phyloP scores from a whole-genome alignment of 768 basidiomycete species.

The Pluteus cervinus region DNA sequence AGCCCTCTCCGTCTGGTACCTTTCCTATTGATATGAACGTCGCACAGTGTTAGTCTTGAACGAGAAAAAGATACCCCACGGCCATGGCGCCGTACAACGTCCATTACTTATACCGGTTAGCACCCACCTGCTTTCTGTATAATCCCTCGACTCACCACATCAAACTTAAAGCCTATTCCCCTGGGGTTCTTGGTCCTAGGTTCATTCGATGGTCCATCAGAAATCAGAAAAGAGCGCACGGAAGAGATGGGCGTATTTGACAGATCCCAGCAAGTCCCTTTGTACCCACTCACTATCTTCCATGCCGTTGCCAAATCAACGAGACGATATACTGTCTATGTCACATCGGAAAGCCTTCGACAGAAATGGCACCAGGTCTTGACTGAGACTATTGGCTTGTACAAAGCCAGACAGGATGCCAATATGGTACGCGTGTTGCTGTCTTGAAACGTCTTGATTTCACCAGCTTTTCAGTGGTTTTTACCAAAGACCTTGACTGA shows the following conservation, averaged over 20 bases:
- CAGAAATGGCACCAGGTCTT: slow-evolving; percentile 60
- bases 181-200: slow-evolving; percentile 73
- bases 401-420: slow-evolving; percentile 58
- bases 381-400: slow-evolving; percentile 55
- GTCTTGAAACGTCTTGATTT: neutral
- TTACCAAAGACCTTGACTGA: slow-evolving; percentile 54
- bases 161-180: slow-evolving; percentile 86
- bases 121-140: slow-evolving; percentile 14
- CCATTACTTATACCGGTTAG: slow-evolving; percentile 62
- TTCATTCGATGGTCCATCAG: slow-evolving; percentile 52
- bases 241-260: slow-evolving; percentile 58
- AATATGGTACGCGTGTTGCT: slow-evolving; percentile 53
- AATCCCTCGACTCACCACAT: too few relatives aligned
- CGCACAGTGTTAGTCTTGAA: slow-evolving; percentile 61
- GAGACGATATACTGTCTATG: slow-evolving; percentile 71
- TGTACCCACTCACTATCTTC: slow-evolving; percentile 77
- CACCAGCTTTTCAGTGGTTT: slow-evolving; percentile 50
- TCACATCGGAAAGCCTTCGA: slow-evolving; percentile 48
- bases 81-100: slow-evolving; percentile 41
- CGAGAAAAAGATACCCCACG: slow-evolving; percentile 51
- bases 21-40: too few relatives aligned
- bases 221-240: slow-evolving; percentile 55
- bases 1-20: too few relatives aligned
- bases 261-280: slow-evolving; percentile 41
- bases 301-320: slow-evolving; percentile 52